A percentile compares a stretch with the other conserved stretches of the same genome.
Conservation (phyloP, 2,329 filamentous ascomycete genomes). For the Trichoderma atrobrunneum region DNA sequence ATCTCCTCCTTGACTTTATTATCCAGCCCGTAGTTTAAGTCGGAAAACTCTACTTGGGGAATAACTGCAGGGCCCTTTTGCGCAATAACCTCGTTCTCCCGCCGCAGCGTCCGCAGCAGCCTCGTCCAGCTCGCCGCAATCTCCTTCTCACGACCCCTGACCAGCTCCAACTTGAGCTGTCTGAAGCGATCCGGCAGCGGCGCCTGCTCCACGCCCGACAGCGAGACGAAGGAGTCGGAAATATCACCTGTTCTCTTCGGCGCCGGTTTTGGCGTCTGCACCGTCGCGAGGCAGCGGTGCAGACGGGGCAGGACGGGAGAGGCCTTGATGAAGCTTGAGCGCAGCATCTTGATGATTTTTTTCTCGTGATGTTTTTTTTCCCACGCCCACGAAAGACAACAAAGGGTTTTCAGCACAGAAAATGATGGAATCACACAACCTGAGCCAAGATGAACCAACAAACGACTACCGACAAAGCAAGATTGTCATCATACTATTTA, state of each 20-base stretch:
- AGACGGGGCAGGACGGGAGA: slow-evolving; percentile 12
- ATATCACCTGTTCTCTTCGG: slow-evolving; percentile 59
- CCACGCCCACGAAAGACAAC: background rate
- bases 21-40: slow-evolving; percentile 41
- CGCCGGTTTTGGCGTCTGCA: slow-evolving; percentile 17
- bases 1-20: slow-evolving; percentile 46
- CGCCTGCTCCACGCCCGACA: slow-evolving; percentile 46
- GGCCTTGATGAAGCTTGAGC: slow-evolving; percentile 15
- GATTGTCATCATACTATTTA: background rate
- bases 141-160: slow-evolving; percentile 47
- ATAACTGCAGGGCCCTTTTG: slow-evolving; percentile 47
- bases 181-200: slow-evolving; percentile 56
- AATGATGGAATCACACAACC: background rate
- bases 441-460: background rate
- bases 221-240: slow-evolving; percentile 58
- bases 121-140: slow-evolving; percentile 49
- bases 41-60: slow-evolving; percentile 49
- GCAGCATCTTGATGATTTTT: slow-evolving; percentile 18
- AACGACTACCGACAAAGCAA: background rate
- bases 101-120: slow-evolving; percentile 43
- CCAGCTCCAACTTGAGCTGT: slow-evolving; percentile 52
- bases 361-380: background rate
- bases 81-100: slow-evolving; percentile 49
- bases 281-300: slow-evolving; percentile 10
- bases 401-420: background rate